These are phyloP conservation scores for Aspergillus cristatus DNA, from an alignment of 495 filamentous ascomycete species.

Conservation along the genomic window DNA sequence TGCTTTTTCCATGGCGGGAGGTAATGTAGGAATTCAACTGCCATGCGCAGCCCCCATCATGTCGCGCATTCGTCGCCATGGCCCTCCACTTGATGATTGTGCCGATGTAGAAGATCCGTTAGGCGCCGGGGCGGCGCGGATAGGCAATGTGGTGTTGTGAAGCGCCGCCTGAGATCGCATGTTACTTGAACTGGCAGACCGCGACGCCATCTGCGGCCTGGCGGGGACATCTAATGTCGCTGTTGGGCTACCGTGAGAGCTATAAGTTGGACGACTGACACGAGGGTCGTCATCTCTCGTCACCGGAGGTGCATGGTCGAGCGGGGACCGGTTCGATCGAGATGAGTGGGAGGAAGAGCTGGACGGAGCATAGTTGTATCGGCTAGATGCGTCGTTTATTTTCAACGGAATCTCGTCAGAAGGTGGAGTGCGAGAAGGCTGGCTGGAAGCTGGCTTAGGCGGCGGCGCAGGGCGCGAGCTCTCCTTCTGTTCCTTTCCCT, in stretches of 20 bases:
- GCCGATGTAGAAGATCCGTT: conserved; percentile 30
- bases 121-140: conserved; percentile 35
- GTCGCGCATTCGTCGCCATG: conserved; percentile 16
- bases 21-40: no score
- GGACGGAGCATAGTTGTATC: conserved; percentile 15
- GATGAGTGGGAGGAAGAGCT: conserved; percentile 19
- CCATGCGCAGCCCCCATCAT: no score
- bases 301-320: conserved; percentile 35
- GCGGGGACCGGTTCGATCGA: conserved; percentile 22
- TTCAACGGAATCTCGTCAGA: conserved; percentile 61
- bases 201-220: conserved; percentile 25
- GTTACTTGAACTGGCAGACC: conserved; percentile 32
- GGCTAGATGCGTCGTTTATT: conserved; percentile 31
- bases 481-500: no score
- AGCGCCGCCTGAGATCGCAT: conserved; percentile 26
- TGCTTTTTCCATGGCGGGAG: no score
- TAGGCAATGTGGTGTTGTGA: conserved; percentile 31
- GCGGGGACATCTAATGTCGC: conserved; percentile 30
- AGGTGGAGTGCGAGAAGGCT: conserved; percentile 49
- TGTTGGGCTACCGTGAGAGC: conserved; percentile 25
- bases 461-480: conserved; percentile 9
- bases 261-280: conserved; percentile 29
- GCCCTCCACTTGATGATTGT: conserved; percentile 20
- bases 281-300: conserved; percentile 27
- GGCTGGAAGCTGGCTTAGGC: conserved; percentile 20